Percentiles rank a stretch among this genome's conserved stretches.
Conservation (phyloP, 331 rosid genomes). For the Rhamnella rubrinervis region DNA sequence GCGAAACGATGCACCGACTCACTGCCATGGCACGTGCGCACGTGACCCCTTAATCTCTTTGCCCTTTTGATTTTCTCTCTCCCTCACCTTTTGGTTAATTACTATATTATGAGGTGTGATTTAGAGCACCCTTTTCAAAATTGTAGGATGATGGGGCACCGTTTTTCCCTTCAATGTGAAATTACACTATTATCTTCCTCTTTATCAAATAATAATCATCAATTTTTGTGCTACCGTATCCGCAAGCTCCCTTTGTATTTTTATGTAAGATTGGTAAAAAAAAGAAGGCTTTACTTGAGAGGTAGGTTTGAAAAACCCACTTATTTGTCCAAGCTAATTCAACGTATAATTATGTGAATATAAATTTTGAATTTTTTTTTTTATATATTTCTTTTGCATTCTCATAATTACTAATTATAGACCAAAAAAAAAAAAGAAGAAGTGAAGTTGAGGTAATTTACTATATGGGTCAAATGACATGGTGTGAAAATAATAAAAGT, state of each 20-base stretch:
- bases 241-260: too few species aligned
- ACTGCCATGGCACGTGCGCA: slow-evolving; percentile 79
- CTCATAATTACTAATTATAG: background rate
- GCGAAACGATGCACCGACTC: slow-evolving; percentile 86
- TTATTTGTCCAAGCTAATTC: too few species aligned
- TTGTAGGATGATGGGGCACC: background rate
- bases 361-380: background rate
- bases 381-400: background rate
- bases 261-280: too few species aligned
- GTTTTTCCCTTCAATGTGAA: background rate
- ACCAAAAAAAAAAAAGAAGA: too few species aligned
- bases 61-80: background rate
- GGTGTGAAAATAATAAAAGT: too few species aligned
- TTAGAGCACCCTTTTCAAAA: slow-evolving; percentile 6
- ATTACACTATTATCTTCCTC: background rate
- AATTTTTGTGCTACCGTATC: too few species aligned
- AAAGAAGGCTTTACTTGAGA: too few species aligned
- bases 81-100: background rate
- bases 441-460: too few species aligned
- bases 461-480: too few species aligned
- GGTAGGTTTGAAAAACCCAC: too few species aligned
- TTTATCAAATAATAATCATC: background rate
- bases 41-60: slow-evolving; percentile 48
- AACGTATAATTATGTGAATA: background rate
- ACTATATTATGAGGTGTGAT: background rate